A percentile compares a stretch with the other conserved stretches of the same genome.
These are phyloP conservation scores for Collybia nuda DNA, from an alignment of 768 basidiomycete species.

Conservation along the genomic window DNA sequence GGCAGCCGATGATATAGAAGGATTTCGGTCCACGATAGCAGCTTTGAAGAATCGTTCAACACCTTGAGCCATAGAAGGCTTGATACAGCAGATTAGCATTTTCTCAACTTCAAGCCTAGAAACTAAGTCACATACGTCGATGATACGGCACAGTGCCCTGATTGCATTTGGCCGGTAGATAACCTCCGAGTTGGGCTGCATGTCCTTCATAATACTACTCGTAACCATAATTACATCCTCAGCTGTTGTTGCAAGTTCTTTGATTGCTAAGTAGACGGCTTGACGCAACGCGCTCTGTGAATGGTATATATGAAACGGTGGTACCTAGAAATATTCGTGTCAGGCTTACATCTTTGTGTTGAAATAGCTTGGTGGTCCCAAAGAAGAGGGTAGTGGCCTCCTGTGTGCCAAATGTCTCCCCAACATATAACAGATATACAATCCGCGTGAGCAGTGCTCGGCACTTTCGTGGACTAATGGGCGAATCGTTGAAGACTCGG, in stretches of 20 bases:
- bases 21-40: constrained; percentile 95
- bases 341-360: constrained; percentile 93
- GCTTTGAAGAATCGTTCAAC: constrained; percentile 99
- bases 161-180: constrained; percentile 98
- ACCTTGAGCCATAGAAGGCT: constrained; percentile 99
- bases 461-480: constrained; percentile 97
- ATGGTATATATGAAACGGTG: neutral
- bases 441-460: constrained; percentile 94
- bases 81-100: constrained; percentile 10
- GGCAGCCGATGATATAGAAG: constrained; percentile 93
- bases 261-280: constrained; percentile 98
- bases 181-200: constrained; percentile 98
- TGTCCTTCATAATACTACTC: constrained; percentile 99
- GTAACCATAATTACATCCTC: constrained; percentile 99
- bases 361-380: constrained; percentile 97
- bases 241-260: constrained; percentile 92
- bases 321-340: neutral
- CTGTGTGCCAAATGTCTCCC: constrained; percentile 91
- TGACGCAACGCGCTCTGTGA: constrained; percentile 89
- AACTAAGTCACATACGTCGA: constrained; percentile 84
- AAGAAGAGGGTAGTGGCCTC: constrained; percentile 99
- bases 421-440: constrained; percentile 94
- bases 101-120: constrained; percentile 1
- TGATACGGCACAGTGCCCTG: constrained; percentile 92
- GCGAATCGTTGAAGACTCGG: constrained; percentile 98